Evolutionary conservation across 352 stramenopile species (phyloP).

Genomic region (Phytophthora pluvialis): DNA sequence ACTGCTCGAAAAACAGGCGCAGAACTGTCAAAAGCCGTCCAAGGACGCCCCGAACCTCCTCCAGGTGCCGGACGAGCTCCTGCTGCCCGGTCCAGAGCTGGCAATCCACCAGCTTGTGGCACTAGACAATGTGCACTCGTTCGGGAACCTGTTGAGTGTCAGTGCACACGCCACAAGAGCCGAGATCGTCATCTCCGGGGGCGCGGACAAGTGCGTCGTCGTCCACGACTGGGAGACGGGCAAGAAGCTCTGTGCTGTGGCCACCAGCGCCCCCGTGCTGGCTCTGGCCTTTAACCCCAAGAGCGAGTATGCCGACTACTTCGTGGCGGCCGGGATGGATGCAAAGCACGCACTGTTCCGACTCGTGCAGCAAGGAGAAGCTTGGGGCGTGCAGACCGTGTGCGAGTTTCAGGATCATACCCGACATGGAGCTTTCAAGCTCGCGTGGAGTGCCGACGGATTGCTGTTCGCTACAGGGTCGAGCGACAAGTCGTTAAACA

Average conservation of each 20-base stretch:
- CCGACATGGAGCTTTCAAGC: conserved; percentile 67
- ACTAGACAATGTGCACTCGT: conserved; percentile 62
- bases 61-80: conserved; percentile 73
- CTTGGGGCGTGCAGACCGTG: conserved; percentile 52
- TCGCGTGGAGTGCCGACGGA: conserved; percentile 66
- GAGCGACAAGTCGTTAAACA: conserved; percentile 76
- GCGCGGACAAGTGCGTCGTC: conserved; percentile 77
- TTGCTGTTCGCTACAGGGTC: conserved; percentile 72
- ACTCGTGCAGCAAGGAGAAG: conserved; percentile 39
- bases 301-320: conserved; percentile 46
- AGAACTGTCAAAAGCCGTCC: background rate
- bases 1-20: conserved; percentile 59
- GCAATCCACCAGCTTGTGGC: conserved; percentile 29
- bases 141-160: conserved; percentile 76
- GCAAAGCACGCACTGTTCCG: conserved; percentile 64
- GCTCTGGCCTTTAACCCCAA: conserved; percentile 67
- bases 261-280: conserved; percentile 59
- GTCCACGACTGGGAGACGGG: conserved; percentile 70
- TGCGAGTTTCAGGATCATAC: conserved; percentile 73
- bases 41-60: conserved; percentile 28
- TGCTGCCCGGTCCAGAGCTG: conserved; percentile 57
- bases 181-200: conserved; percentile 63
- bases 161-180: conserved; percentile 44
- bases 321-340: conserved; percentile 79
- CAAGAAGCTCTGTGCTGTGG: conserved; percentile 47